Evolutionary conservation across 306 rosid species (phyloP), one percentile per base, ranked within the genome.

Genomic region (Begonia fuchsioides): DNA sequence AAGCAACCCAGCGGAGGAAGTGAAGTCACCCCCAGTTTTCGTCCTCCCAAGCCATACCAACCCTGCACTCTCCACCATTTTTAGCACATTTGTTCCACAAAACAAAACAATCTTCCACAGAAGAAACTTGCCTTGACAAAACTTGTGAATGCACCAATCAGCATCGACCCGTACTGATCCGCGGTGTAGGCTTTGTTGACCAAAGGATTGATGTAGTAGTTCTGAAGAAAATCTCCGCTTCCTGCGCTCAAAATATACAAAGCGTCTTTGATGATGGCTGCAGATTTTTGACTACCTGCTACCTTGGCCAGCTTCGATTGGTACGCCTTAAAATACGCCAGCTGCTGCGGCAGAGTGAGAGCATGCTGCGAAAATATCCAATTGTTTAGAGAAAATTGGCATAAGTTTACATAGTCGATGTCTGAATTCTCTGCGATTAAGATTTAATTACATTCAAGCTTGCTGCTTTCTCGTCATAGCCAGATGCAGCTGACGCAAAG

Each of bases 171-270:
- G 44, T 92, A 92, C 70, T 79, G n/a, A n/a, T n/a, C n/a, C n/a
- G n/a, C n/a, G n/a, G n/a, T n/a, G n/a, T n/a, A n/a, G n/a, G n/a
- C n/a, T n/a, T n/a, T n/a, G n/a, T n/a, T n/a, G n/a, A n/a, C n/a
- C n/a, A n/a, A n/a, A n/a, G n/a, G n/a, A n/a, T 86, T 92, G 50
- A 75, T 67, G 53, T 92, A 92, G 61, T 92, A 92, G 52, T 92
- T 92, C 77, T 85, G 98, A 44, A 85, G 56, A 65, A 73, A 86
- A 58, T 92, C 98, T 59, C 87, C 74, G 52, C 68, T 85, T 0
- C 97, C 97, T 54, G 78, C 86, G 64, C 94, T 86, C 62, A 90
- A 43, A 41, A 90, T 6, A 54, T n/a, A n/a, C n/a, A n/a, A n/a
- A n/a, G n/a, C n/a, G n/a, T n/a, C n/a, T n/a, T n/a, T n/a, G n/a